Evolutionary conservation across 257 asterid genomes (phyloP).

Genomic region (Phtheirospermum japonicum): DNA sequence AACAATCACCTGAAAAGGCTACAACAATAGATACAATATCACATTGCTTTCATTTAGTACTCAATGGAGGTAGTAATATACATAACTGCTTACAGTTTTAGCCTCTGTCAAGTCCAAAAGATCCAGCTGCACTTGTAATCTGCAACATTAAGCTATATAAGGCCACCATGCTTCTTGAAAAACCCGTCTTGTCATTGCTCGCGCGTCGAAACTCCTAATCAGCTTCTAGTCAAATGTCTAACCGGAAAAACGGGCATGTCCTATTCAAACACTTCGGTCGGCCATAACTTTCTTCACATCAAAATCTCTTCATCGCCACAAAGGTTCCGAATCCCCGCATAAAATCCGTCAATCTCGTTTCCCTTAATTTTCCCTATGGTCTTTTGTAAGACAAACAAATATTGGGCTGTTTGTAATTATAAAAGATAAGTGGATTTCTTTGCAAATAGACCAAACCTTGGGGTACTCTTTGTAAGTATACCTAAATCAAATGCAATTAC

Average conservation of each 20-base stretch:
- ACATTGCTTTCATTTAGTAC: not conserved
- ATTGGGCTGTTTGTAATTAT: not conserved
- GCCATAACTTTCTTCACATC: conserved; percentile 70
- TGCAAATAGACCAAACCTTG: not conserved
- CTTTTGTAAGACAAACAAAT: no score
- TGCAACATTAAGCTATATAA: not conserved
- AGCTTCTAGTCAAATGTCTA: not conserved
- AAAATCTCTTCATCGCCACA: conserved; percentile 45
- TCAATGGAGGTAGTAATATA: conserved; percentile 24
- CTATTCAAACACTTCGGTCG: conserved; percentile 62
- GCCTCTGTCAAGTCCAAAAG: conserved; percentile 5
- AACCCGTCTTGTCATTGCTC: not conserved
- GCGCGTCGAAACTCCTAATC: not conserved
- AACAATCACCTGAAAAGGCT: not conserved
- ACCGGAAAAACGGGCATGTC: not conserved
- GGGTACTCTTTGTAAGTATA: no score
- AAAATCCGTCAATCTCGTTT: conserved; percentile 69
- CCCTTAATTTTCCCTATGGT: conserved; percentile 69
- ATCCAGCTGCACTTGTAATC: not conserved
- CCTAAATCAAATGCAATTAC: no score
- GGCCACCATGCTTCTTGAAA: not conserved
- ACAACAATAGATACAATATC: not conserved
- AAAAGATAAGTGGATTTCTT: not conserved
- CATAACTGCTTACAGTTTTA: conserved; percentile 12
- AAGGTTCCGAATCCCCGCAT: conserved; percentile 69